Evolutionary conservation across 1,284 basidiomycete genomes (phyloP).

Genomic region (Ustilago crameri): DNA sequence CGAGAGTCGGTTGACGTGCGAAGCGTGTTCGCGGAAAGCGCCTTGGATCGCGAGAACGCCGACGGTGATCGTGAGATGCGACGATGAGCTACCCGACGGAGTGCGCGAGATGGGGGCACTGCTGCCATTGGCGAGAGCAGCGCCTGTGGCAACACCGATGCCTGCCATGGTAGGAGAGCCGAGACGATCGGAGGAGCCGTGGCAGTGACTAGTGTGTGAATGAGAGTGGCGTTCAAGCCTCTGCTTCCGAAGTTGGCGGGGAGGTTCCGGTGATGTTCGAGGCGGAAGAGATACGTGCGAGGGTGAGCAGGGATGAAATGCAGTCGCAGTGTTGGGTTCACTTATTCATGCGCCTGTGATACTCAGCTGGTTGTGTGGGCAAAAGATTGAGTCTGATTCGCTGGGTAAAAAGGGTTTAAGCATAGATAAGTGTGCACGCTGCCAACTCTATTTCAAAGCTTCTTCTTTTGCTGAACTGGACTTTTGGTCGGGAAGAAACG

Average conservation of each 20-base stretch:
- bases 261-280: background rate
- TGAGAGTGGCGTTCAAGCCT: background rate
- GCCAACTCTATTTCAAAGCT: too few species aligned
- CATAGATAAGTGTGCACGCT: too few species aligned
- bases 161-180: slow-evolving; percentile 24
- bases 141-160: slow-evolving; percentile 38
- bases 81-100: slow-evolving; percentile 7
- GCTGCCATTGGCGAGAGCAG: slow-evolving; percentile 20
- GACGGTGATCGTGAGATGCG: slow-evolving; percentile 46
- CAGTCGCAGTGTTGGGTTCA: too few species aligned
- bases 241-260: too few species aligned
- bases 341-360: too few species aligned
- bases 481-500: too few species aligned
- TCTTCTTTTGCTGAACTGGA: too few species aligned
- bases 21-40: slow-evolving; percentile 88
- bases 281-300: background rate
- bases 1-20: slow-evolving; percentile 73
- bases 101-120: slow-evolving; percentile 3
- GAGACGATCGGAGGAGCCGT: background rate
- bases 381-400: too few species aligned
- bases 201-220: too few species aligned
- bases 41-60: slow-evolving; percentile 83
- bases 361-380: too few species aligned
- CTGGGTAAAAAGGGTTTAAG: too few species aligned
- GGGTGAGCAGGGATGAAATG: background rate